Conservation (phyloP, 192 early-diverging fungal genomes). For the Thamnidium elegans region DNA sequence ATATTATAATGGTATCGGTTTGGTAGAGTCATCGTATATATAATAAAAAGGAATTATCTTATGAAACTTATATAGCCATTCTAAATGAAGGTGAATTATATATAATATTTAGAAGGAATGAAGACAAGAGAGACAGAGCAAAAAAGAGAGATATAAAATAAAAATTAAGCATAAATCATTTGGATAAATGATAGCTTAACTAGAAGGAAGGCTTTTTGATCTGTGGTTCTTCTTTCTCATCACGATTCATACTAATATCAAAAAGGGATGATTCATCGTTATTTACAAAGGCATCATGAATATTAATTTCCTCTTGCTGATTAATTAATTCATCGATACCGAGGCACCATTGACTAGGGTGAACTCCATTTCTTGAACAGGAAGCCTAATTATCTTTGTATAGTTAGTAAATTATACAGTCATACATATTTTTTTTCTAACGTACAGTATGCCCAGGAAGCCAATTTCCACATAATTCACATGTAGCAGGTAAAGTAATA, state of each 20-base stretch:
- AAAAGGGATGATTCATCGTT: not conserved
- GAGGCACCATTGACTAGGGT: constrained; percentile 26
- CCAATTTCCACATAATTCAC: constrained; percentile 34
- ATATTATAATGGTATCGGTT: too few relatives aligned
- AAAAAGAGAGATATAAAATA: not conserved
- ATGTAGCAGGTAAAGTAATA: constrained; percentile 26
- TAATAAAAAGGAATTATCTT: too few relatives aligned
- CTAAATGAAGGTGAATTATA: not conserved
- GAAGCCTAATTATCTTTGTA: constrained; percentile 1
- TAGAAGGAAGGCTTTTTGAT: not conserved
- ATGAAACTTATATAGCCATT: not conserved
- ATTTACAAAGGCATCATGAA: not conserved
- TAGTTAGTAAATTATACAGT: not conserved
- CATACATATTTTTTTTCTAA: not conserved
- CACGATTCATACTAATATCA: too few relatives aligned
- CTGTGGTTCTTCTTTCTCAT: not conserved
- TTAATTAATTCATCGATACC: too few relatives aligned
- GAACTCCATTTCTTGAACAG: constrained; percentile 27
- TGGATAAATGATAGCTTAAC: too few relatives aligned
- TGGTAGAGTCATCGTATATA: too few relatives aligned
- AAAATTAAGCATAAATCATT: not conserved
- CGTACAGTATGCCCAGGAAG: constrained; percentile 28
- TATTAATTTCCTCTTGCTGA: too few relatives aligned
- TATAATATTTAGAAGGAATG: not conserved
- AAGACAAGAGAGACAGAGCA: too few relatives aligned